Base-by-base conservation (phyloP, 192 early-diverging fungal species). In the Gryganskiella cystojenkinii region DNA sequence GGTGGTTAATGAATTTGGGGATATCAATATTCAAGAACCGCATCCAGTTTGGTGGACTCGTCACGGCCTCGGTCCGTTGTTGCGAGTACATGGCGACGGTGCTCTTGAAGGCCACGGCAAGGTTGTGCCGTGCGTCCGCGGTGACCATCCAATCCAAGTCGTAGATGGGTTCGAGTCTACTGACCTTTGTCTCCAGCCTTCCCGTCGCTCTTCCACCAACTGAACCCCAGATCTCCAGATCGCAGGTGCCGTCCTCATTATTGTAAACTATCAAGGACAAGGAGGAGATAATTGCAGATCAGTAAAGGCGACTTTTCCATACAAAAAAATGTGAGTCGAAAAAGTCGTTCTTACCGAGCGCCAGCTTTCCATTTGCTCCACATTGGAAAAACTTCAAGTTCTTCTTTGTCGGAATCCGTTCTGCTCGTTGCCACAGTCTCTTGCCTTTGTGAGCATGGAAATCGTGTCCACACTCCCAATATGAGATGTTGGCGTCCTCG, bases 91-190 rank as follows among this genome's bases (percentile, higher is more conserved):
- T 85, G 3, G 81, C 64, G 4, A 94, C 83, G 11, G 76, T 81
- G 19, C 55, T 80, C 14, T 68, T 55, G 49, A 83, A 84, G 19
- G 87, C 89, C 11, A 93, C 84, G 10, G 90, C 92, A 11, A 95
- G 76, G 28, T 95, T 73, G 37, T 88, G 85, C 45, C 93, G 87
- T 2, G 91, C 92, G 68, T 92, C 91, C 6, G 89, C 87, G n/a
- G 92, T 86, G 4, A 92, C 79, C 65, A 82, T 88, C 94, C 92
- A 95, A 53, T 89, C 88, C 40, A 92, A 45, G 62, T 82, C 91
- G 34, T 85, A 70, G 44, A 93, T 75, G 4, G 57, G 44, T 46
- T 84, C 83, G 37, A 80, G 44, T 17, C 67, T 42, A 0, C 15
- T 24, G 20, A 73, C 63, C 19, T 40, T 31, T 8, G 20, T 55